These are phyloP conservation scores for Pichia deserticola DNA, from an alignment of 805 yeast species.

Conservation along the genomic window DNA sequence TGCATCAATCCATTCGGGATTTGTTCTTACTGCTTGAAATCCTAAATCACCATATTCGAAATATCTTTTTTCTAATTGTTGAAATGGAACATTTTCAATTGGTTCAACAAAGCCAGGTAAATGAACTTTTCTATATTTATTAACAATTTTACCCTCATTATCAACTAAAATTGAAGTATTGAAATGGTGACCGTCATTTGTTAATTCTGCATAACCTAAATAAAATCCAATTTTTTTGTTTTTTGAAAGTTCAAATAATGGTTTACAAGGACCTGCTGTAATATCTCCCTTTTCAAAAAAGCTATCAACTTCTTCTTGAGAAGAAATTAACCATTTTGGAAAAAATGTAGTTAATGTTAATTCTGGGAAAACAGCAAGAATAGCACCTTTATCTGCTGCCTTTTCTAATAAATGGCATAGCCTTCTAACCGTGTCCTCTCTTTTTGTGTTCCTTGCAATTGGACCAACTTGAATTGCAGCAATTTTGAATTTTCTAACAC, in stretches of 20 bases:
- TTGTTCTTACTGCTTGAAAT: slow-evolving; percentile 28
- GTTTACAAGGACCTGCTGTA: slow-evolving; percentile 20
- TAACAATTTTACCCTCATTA: slow-evolving; percentile 25
- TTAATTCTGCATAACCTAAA: slow-evolving; percentile 33
- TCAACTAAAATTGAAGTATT: slow-evolving; percentile 30
- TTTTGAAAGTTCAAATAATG: slow-evolving; percentile 32
- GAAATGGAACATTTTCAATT: slow-evolving; percentile 25
- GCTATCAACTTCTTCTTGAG: slow-evolving; percentile 29
- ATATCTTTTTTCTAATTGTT: slow-evolving; percentile 34
- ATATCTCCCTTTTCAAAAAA: slow-evolving; percentile 34
- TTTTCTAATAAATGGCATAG: slow-evolving; percentile 24
- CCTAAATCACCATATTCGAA: slow-evolving; percentile 33
- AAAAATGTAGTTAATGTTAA: slow-evolving; percentile 31
- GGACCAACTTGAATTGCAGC: slow-evolving; percentile 32
- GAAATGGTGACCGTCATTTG: slow-evolving; percentile 32
- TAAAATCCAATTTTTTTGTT: slow-evolving; percentile 24
- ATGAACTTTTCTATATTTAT: slow-evolving; percentile 32
- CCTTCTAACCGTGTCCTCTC: slow-evolving; percentile 26
- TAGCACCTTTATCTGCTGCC: slow-evolving; percentile 28
- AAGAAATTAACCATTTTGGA: slow-evolving; percentile 30
- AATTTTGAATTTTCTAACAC: slow-evolving; percentile 15
- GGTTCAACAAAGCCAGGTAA: slow-evolving; percentile 33
- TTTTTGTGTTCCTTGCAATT: slow-evolving; percentile 25
- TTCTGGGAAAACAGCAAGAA: slow-evolving; percentile 32
- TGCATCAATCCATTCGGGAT: slow-evolving; percentile 27